Conservation (phyloP, 495 filamentous ascomycete genomes). For the Lasiosphaeria hispida region DNA sequence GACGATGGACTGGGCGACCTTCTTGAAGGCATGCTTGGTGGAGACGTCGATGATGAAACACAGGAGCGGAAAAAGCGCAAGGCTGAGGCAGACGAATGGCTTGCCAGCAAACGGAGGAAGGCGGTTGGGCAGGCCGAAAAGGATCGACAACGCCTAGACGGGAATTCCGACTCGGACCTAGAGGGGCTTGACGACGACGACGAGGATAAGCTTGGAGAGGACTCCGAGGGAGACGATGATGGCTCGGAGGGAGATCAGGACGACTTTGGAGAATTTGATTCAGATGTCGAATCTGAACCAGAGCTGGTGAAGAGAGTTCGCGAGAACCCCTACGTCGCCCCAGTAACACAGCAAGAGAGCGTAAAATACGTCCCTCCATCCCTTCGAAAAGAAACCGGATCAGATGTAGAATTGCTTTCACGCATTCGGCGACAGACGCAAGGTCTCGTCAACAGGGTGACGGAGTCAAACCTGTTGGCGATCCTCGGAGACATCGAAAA, state of each 20-base stretch:
- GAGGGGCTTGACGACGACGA: conserved; percentile 29
- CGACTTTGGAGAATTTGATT: conserved; percentile 35
- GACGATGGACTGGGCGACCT: conserved; percentile 84
- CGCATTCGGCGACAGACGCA: conserved; percentile 77
- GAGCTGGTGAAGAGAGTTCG: conserved; percentile 32
- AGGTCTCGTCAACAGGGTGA: conserved; percentile 87
- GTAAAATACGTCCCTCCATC: conserved; percentile 86
- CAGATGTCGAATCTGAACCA: conserved; percentile 22
- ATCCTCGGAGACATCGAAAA: conserved; percentile 79
- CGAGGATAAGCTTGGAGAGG: conserved; percentile 18
- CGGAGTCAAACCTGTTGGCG: conserved; percentile 79
- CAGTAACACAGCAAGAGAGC: conserved; percentile 32
- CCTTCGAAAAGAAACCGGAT: conserved; percentile 59
- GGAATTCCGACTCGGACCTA: conserved; percentile 21
- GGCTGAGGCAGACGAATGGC: conserved; percentile 55
- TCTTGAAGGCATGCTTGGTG: conserved; percentile 65
- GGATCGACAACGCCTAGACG: conserved; percentile 24
- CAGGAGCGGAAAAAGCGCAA: conserved; percentile 65
- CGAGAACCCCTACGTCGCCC: conserved; percentile 55
- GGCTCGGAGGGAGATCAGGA: conserved; percentile 14
- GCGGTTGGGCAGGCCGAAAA: conserved; percentile 28
- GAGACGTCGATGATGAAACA: conserved; percentile 50
- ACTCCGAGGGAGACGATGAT: not conserved
- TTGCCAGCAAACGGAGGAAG: conserved; percentile 47
- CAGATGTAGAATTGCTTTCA: conserved; percentile 64